phyloP scores from a whole-genome alignment of 495 filamentous ascomycete species.

The Beverwykella pulmonaria region DNA sequence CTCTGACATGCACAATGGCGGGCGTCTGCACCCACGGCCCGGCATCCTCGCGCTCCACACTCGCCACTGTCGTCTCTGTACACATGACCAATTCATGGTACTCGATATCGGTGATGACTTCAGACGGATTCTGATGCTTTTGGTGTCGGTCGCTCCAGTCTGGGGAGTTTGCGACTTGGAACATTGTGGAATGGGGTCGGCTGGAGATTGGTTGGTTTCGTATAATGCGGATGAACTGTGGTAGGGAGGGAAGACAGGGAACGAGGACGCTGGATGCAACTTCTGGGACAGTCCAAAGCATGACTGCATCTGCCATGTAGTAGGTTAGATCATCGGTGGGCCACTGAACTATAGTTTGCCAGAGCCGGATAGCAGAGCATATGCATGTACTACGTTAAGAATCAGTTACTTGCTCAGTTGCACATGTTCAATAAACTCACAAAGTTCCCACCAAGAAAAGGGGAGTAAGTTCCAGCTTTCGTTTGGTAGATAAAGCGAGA shows the following conservation, averaged over 20 bases:
- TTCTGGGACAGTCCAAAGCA: slow-evolving; percentile 17
- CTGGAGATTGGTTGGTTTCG: neutral
- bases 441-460: slow-evolving; percentile 11
- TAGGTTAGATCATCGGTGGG: slow-evolving; percentile 3
- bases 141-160: neutral
- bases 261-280: slow-evolving; percentile 5
- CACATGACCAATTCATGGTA: slow-evolving; percentile 14
- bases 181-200: neutral
- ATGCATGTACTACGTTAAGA: slow-evolving; percentile 6
- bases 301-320: slow-evolving; percentile 5
- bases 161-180: neutral
- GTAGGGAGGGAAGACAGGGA: slow-evolving; percentile 1
- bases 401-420: too few relatives aligned
- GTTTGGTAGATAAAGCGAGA: slow-evolving; percentile 1
- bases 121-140: neutral
- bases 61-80: slow-evolving; percentile 2
- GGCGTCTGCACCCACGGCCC: slow-evolving; percentile 8
- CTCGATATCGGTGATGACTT: slow-evolving; percentile 3
- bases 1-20: neutral
- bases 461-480: slow-evolving; percentile 4
- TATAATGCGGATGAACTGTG: slow-evolving; percentile 4
- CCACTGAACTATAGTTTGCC: neutral
- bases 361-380: slow-evolving; percentile 11
- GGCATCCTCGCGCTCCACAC: slow-evolving; percentile 1
- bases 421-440: too few relatives aligned